These are phyloP conservation scores for Botryosphaeria dothidea DNA, from an alignment of 2,329 filamentous ascomycete genomes.

Conservation along the genomic window DNA sequence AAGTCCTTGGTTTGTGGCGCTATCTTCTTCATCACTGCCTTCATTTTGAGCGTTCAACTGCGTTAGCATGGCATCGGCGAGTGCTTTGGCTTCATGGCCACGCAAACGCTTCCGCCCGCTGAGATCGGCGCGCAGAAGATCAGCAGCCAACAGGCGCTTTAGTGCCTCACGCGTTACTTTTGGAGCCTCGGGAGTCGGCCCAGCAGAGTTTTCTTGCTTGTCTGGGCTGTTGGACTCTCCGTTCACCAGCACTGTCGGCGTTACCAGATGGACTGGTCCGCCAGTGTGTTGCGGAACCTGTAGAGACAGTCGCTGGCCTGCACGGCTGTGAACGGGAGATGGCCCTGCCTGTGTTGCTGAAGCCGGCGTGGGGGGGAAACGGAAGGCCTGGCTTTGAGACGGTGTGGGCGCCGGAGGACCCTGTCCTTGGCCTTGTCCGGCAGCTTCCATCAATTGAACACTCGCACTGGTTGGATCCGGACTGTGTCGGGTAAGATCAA, in stretches of 20 bases:
- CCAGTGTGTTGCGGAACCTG: constrained; percentile 64
- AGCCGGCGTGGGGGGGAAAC: constrained; percentile 41
- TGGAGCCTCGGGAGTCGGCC: not conserved
- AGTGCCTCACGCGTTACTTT: constrained; percentile 39
- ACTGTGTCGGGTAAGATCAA: constrained; percentile 46
- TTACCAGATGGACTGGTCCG: constrained; percentile 64
- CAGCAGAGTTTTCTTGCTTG: constrained; percentile 20
- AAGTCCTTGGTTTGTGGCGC: constrained; percentile 36
- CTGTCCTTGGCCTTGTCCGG: constrained; percentile 20
- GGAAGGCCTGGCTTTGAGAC: constrained; percentile 30
- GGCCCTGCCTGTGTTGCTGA: constrained; percentile 29
- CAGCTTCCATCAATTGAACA: constrained; percentile 6
- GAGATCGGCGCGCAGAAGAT: constrained; percentile 49
- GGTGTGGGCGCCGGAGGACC: constrained; percentile 22
- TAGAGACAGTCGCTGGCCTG: constrained; percentile 55
- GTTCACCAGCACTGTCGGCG: constrained; percentile 57
- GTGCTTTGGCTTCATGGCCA: constrained; percentile 48
- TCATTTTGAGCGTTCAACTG: constrained; percentile 26
- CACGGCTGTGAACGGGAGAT: constrained; percentile 31
- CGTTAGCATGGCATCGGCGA: constrained; percentile 46
- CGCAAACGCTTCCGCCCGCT: constrained; percentile 45
- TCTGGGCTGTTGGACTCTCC: constrained; percentile 38
- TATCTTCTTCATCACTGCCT: constrained; percentile 20
- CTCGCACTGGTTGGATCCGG: constrained; percentile 43
- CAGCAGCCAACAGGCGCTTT: constrained; percentile 47